Evolutionary conservation across 2,329 filamentous ascomycete species (phyloP), one percentile per base, ranked within the genome.

Genomic region (Colletotrichum musae): DNA sequence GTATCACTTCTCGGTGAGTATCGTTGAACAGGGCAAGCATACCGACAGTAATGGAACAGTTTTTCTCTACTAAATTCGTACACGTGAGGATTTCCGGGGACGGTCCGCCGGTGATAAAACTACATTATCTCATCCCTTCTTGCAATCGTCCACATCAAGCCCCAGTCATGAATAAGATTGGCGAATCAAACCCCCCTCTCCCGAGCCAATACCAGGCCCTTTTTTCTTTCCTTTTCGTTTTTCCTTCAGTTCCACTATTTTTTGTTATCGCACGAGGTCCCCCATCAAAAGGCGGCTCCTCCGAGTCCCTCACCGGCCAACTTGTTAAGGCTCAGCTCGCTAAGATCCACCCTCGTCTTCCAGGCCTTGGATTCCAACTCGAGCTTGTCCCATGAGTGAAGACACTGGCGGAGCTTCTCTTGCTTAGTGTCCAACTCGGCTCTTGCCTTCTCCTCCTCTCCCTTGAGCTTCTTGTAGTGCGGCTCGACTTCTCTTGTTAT

Each of bases 381-480:
- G 52, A 87, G 80, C 73, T 82, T 82, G 62, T 89, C 84, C 86
- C 87, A 90, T 32, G 81, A 73, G 52, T 84, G 82, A 45, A 90
- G 78, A 64, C 82, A 86, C 77, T 84, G 85, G 36, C 87, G 81
- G 47, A 89, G 77, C 70, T 84, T 84, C 50, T 89, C 88, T 73
- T 89, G 84, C 74, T 87, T 88, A 26, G 73, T 74, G 21, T 84
- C 81, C 36, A 88, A 77, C 61, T 90, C 88, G 50, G 86, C 83
- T 2, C 88, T 82, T 43, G 89, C 73, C 70, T 84, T 85, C 75
- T 89, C 88, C 74, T 89, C 88, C 53, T 90, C 88, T 47, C 89
- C 87, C 67, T 82, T 83, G 12, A 89, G 80, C 68, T 86, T 86
- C 41, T 82, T 80, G 72, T 83, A 85, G 75, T 88, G 86, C n/a